Evolutionary conservation across 129 eudicot species (phyloP), one percentile per base, ranked within the genome.

Genomic region (Ambrosia trifida): DNA sequence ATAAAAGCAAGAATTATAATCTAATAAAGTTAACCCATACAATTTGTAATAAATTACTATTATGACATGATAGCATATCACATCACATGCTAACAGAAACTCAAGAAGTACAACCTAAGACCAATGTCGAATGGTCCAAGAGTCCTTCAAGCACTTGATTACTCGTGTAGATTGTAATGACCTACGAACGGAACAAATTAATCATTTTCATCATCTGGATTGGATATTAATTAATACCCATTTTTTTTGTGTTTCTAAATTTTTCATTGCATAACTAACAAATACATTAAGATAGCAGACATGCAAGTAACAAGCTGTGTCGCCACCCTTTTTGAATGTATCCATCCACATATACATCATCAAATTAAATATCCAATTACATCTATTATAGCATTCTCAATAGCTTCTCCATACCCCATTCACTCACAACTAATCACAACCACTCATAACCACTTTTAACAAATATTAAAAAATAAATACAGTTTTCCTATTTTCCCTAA

Each of bases 51-150:
- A 5, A 52, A 17, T 53, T 53, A 53, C 65, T 59, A 20, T 11
- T 24, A 30, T 31, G 6, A 30, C 18, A 32, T 59, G 1, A 46
- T 46, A 33, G 13, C 36, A 59, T 59, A 31, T 31, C 41, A 59
- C 24, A n/a, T 61, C 45, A 61, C 12, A 61, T 61, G 66, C 45
- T 14, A 61, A 61, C 36, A 33, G 66, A n/a, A 61, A 61, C 45
- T 32, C 36, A 33, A 45, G 7, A 61, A 61, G 66, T 32, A 33
- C 66, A 61, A 61, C 64, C 18, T 58, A 58, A 58, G 64, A 58
- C 14, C 41, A 14, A 61, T 61, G 64, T 28, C 6, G 64, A 14
- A 61, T 61, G 3, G 45, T 14, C 11, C 64, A 30, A 59, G 40
- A 7, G 30, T 30, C 11, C 16, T 28, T 52, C 4, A 61, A 14